Evolutionary conservation across 352 stramenopile species (phyloP).

Genomic region (Globisporangium uncinulatum): DNA sequence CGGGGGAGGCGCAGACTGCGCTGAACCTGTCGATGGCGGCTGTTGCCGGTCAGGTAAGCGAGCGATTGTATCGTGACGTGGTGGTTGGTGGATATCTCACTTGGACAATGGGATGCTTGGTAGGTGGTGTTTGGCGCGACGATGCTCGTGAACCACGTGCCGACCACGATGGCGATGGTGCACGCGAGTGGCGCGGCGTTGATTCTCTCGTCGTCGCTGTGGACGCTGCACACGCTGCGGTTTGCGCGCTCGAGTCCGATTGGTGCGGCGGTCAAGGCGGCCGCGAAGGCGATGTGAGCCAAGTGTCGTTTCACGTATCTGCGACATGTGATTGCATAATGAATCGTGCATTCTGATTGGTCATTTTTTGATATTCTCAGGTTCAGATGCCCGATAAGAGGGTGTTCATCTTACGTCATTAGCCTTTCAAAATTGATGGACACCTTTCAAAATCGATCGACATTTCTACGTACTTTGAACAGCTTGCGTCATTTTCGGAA

Average conservation of each 20-base stretch:
- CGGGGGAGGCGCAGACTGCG: slow-evolving; percentile 46
- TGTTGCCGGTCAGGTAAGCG: slow-evolving; percentile 34
- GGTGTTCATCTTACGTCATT: no score
- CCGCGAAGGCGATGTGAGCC: slow-evolving; percentile 8
- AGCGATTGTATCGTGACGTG: background rate
- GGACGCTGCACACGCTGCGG: slow-evolving; percentile 53
- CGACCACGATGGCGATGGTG: slow-evolving; percentile 88
- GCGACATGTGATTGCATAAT: slow-evolving; percentile 2
- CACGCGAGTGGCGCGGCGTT: slow-evolving; percentile 80
- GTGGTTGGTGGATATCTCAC: background rate
- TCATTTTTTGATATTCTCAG: background rate
- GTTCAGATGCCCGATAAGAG: no score
- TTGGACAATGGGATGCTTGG: background rate
- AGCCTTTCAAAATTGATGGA: no score
- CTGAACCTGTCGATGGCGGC: slow-evolving; percentile 53
- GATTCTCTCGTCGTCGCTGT: slow-evolving; percentile 61
- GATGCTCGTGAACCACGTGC: slow-evolving; percentile 95
- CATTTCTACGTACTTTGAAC: no score
- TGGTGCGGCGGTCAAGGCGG: slow-evolving; percentile 19
- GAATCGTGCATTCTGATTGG: no score
- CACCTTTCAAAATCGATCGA: no score
- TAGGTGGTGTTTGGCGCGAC: slow-evolving; percentile 90
- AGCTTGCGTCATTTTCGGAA: no score
- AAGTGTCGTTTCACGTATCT: background rate
- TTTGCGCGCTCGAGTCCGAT: slow-evolving; percentile 45